Evolutionary conservation across 2,329 filamentous ascomycete genomes (phyloP).

Genomic region (Venturia pyrina): DNA sequence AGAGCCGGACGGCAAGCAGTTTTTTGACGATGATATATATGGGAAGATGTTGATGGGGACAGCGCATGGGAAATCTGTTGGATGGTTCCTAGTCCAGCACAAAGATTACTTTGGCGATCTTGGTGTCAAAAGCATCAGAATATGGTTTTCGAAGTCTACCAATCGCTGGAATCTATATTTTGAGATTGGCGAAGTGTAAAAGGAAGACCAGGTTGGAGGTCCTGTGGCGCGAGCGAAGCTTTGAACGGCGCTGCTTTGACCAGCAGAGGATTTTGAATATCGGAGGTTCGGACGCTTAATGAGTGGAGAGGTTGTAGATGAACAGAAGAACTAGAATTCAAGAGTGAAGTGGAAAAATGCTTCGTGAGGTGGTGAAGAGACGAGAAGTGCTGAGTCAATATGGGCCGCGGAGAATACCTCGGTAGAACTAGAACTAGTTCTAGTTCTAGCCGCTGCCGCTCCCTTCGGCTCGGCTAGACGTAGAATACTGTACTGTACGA

Average conservation of each 20-base stretch:
- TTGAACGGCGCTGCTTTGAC: background rate
- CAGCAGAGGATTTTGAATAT: too few species aligned
- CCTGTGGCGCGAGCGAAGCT: background rate
- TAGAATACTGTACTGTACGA: too few species aligned
- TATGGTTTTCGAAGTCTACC: background rate
- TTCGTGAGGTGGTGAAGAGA: too few species aligned
- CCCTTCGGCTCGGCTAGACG: background rate
- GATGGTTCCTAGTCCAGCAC: background rate
- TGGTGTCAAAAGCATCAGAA: background rate
- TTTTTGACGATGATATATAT: background rate
- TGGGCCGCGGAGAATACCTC: background rate
- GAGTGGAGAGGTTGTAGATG: too few species aligned
- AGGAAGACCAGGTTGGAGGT: background rate
- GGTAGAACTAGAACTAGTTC: too few species aligned
- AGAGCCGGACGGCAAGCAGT: background rate
- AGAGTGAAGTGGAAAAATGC: too few species aligned
- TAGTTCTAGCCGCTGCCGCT: background rate
- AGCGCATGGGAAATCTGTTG: background rate
- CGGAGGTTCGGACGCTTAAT: too few species aligned
- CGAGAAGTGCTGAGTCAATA: background rate
- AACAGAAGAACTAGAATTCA: too few species aligned
- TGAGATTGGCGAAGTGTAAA: background rate
- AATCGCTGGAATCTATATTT: background rate
- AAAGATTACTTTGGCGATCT: conserved; percentile 3
- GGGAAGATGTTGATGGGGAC: background rate